Evolutionary conservation across 768 basidiomycete species (phyloP), one percentile per base, ranked within the genome.

Genomic region (Peribolospora kevripleyi): DNA sequence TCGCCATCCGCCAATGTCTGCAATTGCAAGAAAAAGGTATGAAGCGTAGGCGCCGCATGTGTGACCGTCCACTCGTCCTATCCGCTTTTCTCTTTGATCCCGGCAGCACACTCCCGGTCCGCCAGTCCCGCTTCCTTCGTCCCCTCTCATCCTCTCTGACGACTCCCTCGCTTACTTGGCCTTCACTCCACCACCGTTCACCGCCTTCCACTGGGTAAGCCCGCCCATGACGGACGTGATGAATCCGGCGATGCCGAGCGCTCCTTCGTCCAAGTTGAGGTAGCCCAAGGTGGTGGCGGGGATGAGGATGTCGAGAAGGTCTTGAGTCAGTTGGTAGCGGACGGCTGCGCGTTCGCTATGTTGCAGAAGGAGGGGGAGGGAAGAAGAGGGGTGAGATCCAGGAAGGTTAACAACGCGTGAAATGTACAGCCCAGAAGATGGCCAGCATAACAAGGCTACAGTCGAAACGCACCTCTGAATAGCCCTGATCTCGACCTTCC

Each of bases 281-380:
- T 83, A 69, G 11, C 81, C 84, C 46, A 88, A 73, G 56, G 75
- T 81, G 14, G 80, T 79, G 6, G 86, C 82, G 5, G 93, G 93
- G 62, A 90, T 78, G 79, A 81, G 90, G 56, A 87, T 68, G 65
- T 98, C 93, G 56, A 88, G 71, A 14, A 77, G 63, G 66, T 98
- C 93, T 57, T 84, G 78, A 54, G 81, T 69, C 61, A 97, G 75
- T 67, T 97, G 93, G 59, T 76, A 76, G 39, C 79, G 76, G 40
- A 79, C 74, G 5, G 75, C 76, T 50, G 73, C 71, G 50, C 79
- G 77, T 62, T 80, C 74, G 46, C 69, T 67, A 52, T 42, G 8
- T 25, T 25, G 25, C 25, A 25, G 25, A 25, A 43, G 3, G 4
- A 5, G 10, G 6, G 49, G 4, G 10, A 45, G 52, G 37, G 13